A percentile compares a stretch with the other conserved stretches of the same genome.
These are phyloP conservation scores for Jatropha multifida DNA, from an alignment of 441 rosid species.

Conservation along the genomic window DNA sequence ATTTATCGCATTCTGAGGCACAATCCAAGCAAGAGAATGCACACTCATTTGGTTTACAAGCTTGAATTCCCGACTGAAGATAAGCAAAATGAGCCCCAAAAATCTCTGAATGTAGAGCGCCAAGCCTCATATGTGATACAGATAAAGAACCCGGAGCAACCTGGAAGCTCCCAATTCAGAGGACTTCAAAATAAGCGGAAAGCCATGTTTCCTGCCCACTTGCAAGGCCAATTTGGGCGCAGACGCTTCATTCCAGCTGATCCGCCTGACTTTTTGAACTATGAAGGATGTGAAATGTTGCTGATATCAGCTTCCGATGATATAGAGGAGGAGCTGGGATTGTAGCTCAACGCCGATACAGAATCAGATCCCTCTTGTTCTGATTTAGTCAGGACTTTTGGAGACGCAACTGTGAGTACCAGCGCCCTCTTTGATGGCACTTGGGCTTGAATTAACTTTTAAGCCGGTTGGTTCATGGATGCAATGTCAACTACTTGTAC, in stretches of 20 bases:
- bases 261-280: constrained; percentile 63
- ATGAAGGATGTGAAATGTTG: constrained; percentile 75
- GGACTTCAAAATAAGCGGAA: constrained; percentile 60
- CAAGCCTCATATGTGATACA: constrained; percentile 71
- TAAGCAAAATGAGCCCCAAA: constrained; percentile 52
- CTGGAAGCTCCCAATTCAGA: constrained; percentile 31
- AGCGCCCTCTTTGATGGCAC: constrained; percentile 10
- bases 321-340: constrained; percentile 58
- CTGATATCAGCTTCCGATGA: constrained; percentile 66
- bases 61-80: constrained; percentile 52
- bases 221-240: constrained; percentile 57
- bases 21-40: constrained; percentile 41
- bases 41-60: constrained; percentile 68
- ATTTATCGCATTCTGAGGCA: constrained; percentile 62
- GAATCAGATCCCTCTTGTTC: constrained; percentile 45
- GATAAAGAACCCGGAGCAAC: constrained; percentile 62
- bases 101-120: constrained; percentile 53
- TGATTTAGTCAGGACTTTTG: constrained; percentile 38
- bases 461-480: too few species aligned
- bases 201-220: constrained; percentile 64
- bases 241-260: constrained; percentile 48
- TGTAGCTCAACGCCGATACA: constrained; percentile 47
- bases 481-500: too few species aligned
- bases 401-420: background rate
- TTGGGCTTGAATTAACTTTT: constrained; percentile 1